Evolutionary conservation across 495 filamentous ascomycete species (phyloP).

Genomic region (Penicillium lividum): DNA sequence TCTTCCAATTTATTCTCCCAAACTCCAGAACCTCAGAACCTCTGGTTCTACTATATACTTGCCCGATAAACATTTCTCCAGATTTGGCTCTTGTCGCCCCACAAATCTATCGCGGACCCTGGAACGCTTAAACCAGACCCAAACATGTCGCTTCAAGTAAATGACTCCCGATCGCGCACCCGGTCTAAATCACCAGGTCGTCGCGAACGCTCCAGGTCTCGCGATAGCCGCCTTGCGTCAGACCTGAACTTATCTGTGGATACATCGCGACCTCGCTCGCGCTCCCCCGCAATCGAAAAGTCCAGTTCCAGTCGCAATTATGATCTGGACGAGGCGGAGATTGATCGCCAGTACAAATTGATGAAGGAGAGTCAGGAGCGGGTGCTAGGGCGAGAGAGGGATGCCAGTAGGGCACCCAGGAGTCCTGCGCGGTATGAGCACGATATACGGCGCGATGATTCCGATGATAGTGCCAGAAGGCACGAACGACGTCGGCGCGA

Average conservation of each 20-base stretch:
- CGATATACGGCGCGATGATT: slow-evolving; percentile 46
- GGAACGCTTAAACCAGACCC: slow-evolving; percentile 13
- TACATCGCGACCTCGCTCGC: slow-evolving; percentile 21
- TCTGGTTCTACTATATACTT: slow-evolving; percentile 4
- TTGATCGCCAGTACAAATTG: slow-evolving; percentile 33
- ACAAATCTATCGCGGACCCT: slow-evolving; percentile 10
- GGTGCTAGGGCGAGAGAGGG: slow-evolving; percentile 6
- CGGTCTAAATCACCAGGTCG: slow-evolving; percentile 61
- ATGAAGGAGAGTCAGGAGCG: slow-evolving; percentile 19
- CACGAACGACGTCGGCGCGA: slow-evolving; percentile 33
- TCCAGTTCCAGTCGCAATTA: slow-evolving; percentile 23
- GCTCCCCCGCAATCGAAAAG: slow-evolving; percentile 17
- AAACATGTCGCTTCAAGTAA: slow-evolving; percentile 54
- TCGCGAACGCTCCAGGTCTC: slow-evolving; percentile 51
- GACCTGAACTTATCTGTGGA: slow-evolving; percentile 27
- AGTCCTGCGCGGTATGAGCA: slow-evolving; percentile 43
- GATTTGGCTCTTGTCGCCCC: slow-evolving; percentile 3
- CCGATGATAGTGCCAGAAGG: slow-evolving; percentile 45
- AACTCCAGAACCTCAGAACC: background rate
- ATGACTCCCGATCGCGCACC: slow-evolving; percentile 58
- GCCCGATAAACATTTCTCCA: slow-evolving; percentile 22
- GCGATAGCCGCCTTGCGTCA: slow-evolving; percentile 35
- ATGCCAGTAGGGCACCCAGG: slow-evolving; percentile 35
- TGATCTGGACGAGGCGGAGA: slow-evolving; percentile 27
- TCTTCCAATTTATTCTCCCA: too few relatives aligned